A percentile compares a stretch with the other conserved stretches of the same genome.
These are phyloP conservation scores for Paragyromitra xinjiangensis DNA, from an alignment of 495 filamentous ascomycete genomes.

Conservation along the genomic window DNA sequence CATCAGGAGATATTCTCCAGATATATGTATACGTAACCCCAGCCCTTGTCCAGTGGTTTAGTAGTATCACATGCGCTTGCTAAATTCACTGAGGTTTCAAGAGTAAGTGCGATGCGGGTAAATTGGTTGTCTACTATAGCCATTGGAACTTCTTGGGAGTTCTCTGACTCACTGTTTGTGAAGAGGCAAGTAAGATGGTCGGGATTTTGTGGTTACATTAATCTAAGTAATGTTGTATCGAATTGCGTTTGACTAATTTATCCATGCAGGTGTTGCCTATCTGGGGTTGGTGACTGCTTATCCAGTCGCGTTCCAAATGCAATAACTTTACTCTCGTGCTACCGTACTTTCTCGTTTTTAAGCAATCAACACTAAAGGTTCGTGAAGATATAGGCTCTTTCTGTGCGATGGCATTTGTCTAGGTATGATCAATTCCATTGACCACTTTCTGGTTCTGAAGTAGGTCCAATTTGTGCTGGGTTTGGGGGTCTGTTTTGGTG, in stretches of 20 bases:
- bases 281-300: not conserved
- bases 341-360: not conserved
- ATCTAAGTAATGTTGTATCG: not conserved
- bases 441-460: too few relatives aligned
- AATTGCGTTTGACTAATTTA: not conserved
- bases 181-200: not conserved
- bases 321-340: not conserved
- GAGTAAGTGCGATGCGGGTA: not conserved
- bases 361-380: not conserved
- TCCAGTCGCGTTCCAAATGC: not conserved
- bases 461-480: too few relatives aligned
- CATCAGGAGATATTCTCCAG: not conserved
- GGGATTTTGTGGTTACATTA: constrained; percentile 2
- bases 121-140: not conserved
- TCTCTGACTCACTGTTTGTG: not conserved
- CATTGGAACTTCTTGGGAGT: not conserved
- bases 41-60: not conserved
- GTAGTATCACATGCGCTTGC: not conserved
- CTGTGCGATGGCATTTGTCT: too few relatives aligned
- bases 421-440: too few relatives aligned
- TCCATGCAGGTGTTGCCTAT: not conserved
- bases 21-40: not conserved
- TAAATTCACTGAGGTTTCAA: not conserved
- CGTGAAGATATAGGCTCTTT: too few relatives aligned
- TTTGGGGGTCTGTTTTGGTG: too few relatives aligned